Evolutionary conservation across 2,329 filamentous ascomycete genomes (phyloP).

Genomic region (Alternaria triticina): DNA sequence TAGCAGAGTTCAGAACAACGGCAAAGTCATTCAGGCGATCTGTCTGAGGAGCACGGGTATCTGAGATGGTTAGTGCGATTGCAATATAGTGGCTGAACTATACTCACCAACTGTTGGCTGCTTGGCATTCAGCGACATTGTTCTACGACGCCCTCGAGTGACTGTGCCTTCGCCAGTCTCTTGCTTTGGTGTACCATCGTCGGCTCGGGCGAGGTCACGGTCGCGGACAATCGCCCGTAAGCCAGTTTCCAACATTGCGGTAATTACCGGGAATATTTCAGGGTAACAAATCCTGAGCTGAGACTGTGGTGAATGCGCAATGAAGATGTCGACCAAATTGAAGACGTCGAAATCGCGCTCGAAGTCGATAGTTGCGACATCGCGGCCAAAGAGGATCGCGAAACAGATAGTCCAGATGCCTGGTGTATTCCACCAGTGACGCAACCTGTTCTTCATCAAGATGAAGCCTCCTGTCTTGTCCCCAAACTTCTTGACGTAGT

Average conservation of each 20-base stretch:
- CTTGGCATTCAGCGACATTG: conserved; percentile 71
- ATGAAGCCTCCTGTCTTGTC: conserved; percentile 86
- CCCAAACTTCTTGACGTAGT: conserved; percentile 84
- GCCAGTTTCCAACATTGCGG: conserved; percentile 85
- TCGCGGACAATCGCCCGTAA: conserved; percentile 61
- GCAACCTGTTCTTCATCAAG: conserved; percentile 82
- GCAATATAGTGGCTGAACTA: rapidly evolving
- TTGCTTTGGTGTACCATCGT: conserved; percentile 22
- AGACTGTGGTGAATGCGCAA: conserved; percentile 44
- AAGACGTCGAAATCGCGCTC: conserved; percentile 76
- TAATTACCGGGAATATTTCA: conserved; percentile 80
- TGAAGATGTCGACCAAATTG: conserved; percentile 75
- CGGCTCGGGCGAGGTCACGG: conserved; percentile 31
- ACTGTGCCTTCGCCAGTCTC: conserved; percentile 25
- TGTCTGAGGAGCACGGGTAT: conserved; percentile 39
- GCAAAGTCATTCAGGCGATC: conserved; percentile 62
- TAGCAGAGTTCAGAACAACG: conserved; percentile 74
- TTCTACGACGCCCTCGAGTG: conserved; percentile 60
- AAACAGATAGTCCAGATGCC: conserved; percentile 88
- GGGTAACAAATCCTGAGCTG: conserved; percentile 73
- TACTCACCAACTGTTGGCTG: conserved; percentile 49
- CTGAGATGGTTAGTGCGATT: conserved; percentile 29
- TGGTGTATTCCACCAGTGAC: conserved; percentile 86
- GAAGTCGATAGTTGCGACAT: conserved; percentile 77
- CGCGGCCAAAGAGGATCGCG: conserved; percentile 83